Evolutionary conservation across 1,284 basidiomycete genomes (phyloP).

Genomic region (Melampsora americana): DNA sequence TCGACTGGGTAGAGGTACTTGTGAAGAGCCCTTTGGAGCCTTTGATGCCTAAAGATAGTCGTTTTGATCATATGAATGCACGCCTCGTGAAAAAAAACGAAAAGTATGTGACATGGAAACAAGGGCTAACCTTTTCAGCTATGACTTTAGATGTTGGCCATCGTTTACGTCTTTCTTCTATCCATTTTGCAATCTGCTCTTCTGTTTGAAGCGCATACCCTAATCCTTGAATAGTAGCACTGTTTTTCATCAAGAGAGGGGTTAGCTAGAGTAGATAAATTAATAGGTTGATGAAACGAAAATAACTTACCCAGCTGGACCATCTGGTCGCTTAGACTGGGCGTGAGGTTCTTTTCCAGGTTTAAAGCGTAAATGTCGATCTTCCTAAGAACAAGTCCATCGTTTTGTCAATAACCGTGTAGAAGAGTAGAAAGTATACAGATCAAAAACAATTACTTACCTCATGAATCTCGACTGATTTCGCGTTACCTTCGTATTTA

Average conservation of each 20-base stretch:
- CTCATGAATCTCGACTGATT: slow-evolving; percentile 27
- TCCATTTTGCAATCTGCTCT: slow-evolving; percentile 26
- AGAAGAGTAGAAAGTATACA: no score
- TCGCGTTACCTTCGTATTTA: slow-evolving; percentile 21
- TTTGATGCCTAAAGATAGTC: no score
- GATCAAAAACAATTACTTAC: no score
- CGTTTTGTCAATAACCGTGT: no score
- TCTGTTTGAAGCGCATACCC: slow-evolving; percentile 36
- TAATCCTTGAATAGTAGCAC: slow-evolving; percentile 38
- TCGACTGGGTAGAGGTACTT: no score
- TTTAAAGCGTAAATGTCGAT: slow-evolving; percentile 35
- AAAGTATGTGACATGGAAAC: not conserved
- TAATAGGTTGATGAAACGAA: no score
- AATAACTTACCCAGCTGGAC: slow-evolving; percentile 27
- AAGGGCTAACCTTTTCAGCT: slow-evolving; percentile 26
- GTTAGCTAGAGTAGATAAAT: no score
- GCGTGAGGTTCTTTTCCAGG: slow-evolving; percentile 16
- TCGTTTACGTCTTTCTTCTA: slow-evolving; percentile 38
- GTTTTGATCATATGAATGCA: no score
- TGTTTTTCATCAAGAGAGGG: no score
- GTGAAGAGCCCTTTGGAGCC: no score
- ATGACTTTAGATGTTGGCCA: slow-evolving; percentile 21
- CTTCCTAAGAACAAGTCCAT: slow-evolving; percentile 25
- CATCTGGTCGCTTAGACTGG: slow-evolving; percentile 16
- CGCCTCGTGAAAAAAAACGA: no score